Base-by-base conservation (phyloP, 805 yeast genomes). In the Wickerhamiella azyma region DNA sequence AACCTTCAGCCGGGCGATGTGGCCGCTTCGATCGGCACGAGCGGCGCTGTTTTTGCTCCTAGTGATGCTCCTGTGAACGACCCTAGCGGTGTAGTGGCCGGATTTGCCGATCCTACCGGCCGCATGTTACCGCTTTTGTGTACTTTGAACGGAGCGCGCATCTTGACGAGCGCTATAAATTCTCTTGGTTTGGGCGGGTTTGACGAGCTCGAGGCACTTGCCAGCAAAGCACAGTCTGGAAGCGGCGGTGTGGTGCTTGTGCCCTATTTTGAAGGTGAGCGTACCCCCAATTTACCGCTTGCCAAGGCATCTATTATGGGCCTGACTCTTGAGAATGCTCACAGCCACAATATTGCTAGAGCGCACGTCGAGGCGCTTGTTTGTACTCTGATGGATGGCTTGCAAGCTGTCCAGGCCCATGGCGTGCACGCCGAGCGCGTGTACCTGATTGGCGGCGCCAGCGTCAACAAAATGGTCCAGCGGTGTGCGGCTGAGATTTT, bases 231-330 rank as follows among this genome's bases (percentile, higher is more conserved):
- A 1, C 26, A 18, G 13, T 53, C 55, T 3, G 55, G 53, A 1
- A 24, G 55, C 2, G 49, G 44, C n/a, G 58, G 58, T 0, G 26
- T 55, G 2, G 54, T 51, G 2, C 51, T 55, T 10, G 40, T 55
- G 11, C 58, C 58, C 2, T 55, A 54, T 42, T 55, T 53, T 43
- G 55, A 55, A 36, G 58, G 58, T 9, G 58, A 55, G 48, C 56
- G 58, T n/a, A 55, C 58, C 26, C 58, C 58, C 26, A 55, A 55
- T 40, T 45, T 54, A 39, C 58, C 58, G 3, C 32, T 37, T 7
- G 57, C 58, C 13, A 44, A 30, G 13, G 57, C 56, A 1, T 48
- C 54, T 11, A 40, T 55, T 18, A 52, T 52, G 41, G 51, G 51
- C 36, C 39, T 55, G 50, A 53, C 57, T 5, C 43, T 55, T 19